Percentiles rank a stretch among this genome's conserved stretches.
These are phyloP conservation scores for Pugionium cornutum DNA, from an alignment of 345 rosid genomes.

Conservation along the genomic window DNA sequence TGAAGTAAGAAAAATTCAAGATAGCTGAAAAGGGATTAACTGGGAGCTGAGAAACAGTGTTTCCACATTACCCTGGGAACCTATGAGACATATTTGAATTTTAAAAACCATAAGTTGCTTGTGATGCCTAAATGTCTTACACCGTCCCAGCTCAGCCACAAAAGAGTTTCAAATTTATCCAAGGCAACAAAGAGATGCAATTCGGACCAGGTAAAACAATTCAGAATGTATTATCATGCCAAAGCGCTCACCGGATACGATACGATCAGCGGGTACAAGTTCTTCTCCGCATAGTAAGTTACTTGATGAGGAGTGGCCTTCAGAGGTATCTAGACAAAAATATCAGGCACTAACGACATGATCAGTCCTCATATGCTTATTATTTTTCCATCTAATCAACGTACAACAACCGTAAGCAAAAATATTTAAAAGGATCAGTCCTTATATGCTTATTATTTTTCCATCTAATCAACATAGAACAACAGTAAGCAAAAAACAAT, in stretches of 20 bases:
- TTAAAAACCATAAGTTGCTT: neutral
- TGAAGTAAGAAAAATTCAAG: conserved; percentile 16
- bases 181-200: conserved; percentile 23
- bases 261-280: conserved; percentile 83
- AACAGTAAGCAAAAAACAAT: conserved; percentile 5
- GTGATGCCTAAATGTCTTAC: conserved; percentile 20
- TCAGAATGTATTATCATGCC: conserved; percentile 26
- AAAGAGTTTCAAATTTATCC: conserved; percentile 15
- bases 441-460: conserved; percentile 9
- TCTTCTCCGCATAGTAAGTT: conserved; percentile 85
- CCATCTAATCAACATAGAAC: conserved; percentile 21
- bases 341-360: conserved; percentile 20
- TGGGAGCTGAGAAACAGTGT: conserved; percentile 20
- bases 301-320: conserved; percentile 99
- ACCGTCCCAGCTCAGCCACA: conserved; percentile 2
- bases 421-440: conserved; percentile 17
- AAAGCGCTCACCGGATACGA: conserved; percentile 74
- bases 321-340: conserved; percentile 67
- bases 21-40: conserved; percentile 14
- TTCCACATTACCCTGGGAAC: conserved; percentile 8
- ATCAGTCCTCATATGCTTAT: conserved; percentile 24
- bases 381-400: conserved; percentile 17
- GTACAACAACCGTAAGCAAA: conserved; percentile 17
- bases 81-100: conserved; percentile 2
- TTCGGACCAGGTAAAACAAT: conserved; percentile 3